Evolutionary conservation across 2,329 filamentous ascomycete genomes (phyloP), one percentile per base, ranked within the genome.

Genomic region (Paracorniculantispora psalliotae): DNA sequence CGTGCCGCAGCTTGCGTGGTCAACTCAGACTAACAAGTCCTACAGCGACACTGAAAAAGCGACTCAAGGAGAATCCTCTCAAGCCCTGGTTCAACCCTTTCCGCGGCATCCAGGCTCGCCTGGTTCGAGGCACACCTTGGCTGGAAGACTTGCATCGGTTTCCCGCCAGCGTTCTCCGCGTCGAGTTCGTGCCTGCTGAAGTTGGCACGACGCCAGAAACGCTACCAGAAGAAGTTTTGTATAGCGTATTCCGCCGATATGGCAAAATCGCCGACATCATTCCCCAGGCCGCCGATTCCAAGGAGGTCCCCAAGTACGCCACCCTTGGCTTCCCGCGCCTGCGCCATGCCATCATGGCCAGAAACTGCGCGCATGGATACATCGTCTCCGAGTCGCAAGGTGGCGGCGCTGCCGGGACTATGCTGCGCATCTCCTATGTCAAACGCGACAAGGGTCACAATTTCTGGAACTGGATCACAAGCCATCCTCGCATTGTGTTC

Each of bases 51-150:
- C 75, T 96, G 4, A 76, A 81, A 25, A 75, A 83, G 33, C 81
- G 88, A 63, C 77, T 97, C 1, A 76, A 81, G 59, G 79, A 91
- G 61, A 81, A 87, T 17, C 88, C 88, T 0, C 83, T 96, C 39
- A 90, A 86, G 61, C 92, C 93, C 2, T 96, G 92, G 90, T 97
- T 94, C 77, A 96, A 88, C 65, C 92, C 92, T 0, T 87, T 96
- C 63, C 81, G 84, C 23, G 76, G 81, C 15, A 87, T 96, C 59
- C 82, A 84, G 51, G 85, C 86, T 3, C 85, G 86, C 25, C 76
- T 92, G 7, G 94, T 99, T 2, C 80, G 85, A 58, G 94, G 94
- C 10, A 85, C 87, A 23, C 94, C 94, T 0, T 99, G 94, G 94
- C 82, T 97, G 2, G 94, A 97, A 68, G 94, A 99, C 69, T 77